phyloP scores from a whole-genome alignment of 345 rosid species.

The Kandelia obovata region DNA sequence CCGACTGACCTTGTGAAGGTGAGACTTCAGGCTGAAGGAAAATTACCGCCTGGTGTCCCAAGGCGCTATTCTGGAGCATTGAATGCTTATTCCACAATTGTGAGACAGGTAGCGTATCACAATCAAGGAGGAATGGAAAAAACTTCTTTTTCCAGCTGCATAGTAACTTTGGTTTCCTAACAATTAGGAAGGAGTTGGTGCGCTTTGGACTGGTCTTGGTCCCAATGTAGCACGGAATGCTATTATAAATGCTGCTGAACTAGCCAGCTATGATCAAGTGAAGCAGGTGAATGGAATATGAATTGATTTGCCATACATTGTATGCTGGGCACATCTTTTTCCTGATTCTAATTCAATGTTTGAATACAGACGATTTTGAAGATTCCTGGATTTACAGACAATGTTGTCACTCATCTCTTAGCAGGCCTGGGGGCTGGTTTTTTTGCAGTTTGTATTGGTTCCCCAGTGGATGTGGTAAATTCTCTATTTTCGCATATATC shows the following conservation, averaged over 20 bases:
- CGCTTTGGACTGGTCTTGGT: conserved; percentile 97
- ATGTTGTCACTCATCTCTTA: conserved; percentile 85
- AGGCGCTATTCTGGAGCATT: conserved; percentile 91
- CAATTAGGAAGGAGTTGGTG: conserved; percentile 76
- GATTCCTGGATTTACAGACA: conserved; percentile 95
- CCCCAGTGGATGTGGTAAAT: conserved; percentile 98
- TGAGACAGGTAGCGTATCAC: conserved; percentile 63
- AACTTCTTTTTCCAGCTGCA: not conserved
- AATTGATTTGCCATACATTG: conserved; percentile 7
- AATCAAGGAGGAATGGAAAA: conserved; percentile 13
- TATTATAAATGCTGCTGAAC: conserved; percentile 95
- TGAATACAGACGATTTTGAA: conserved; percentile 75
- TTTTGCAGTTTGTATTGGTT: conserved; percentile 94
- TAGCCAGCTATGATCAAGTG: conserved; percentile 98
- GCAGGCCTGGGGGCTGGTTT: conserved; percentile 98
- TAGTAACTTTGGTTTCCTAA: conserved; percentile 11
- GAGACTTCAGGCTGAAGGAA: conserved; percentile 98
- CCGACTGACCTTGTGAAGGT: conserved; percentile 99
- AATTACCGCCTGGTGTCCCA: conserved; percentile 88
- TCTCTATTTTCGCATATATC: conserved; percentile 21
- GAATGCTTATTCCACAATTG: conserved; percentile 91
- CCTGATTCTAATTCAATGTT: not conserved
- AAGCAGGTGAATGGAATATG: conserved; percentile 54
- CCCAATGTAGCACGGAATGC: conserved; percentile 95
- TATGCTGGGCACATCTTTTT: conserved; percentile 6